Base-by-base conservation (phyloP, 768 basidiomycete species). In the Hirschioporus abietinus region DNA sequence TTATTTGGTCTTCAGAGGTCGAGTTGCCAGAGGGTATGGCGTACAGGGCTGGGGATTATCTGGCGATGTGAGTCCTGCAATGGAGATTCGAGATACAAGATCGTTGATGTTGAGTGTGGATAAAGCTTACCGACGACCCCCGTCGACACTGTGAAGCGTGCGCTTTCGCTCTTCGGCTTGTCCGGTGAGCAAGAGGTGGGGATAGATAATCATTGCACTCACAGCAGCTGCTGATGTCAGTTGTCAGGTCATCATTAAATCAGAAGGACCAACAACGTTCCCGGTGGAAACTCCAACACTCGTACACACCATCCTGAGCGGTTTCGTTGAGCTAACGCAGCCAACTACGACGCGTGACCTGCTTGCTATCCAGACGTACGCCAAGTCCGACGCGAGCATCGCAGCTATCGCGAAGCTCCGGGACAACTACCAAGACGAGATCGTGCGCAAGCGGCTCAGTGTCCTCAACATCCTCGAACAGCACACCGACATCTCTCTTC, bases 301-400 rank as follows among this genome's bases (percentile, higher is more conserved):
- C 66, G 68, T 82, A 15, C 72, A 72, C 20, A 73, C 76, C 23
- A 69, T 84, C 1, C 72, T 84, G 10, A 73, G 75, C 5, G 82
- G 81, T 1, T 84, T 82, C 65, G 75, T 84, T 58, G 83, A 84
- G 67, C 73, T 84, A 9, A 79, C 79, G 0, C 83, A 84, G 68
- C 80, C 82, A 0, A 82, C 80, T 1, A 82, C 82, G 8, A 74
- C 77, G 5, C 73, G 78, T 18, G 79, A 84, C 68, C 71, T 84
- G 24, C 76, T 76, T 23, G 69, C 70, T 25, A 70, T 84, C 58
- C 60, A 72, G 8, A 68, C 75, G 1, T 67, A 67, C 9, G 68
- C 76, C 8, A 73, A 72, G 10, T 68, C 72, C 0, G 75, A 72
- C 0, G 61, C 68, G 0, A 76, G 77, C 20, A 68, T 72, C 12